These are phyloP conservation scores for Hyaloscypha variabilis DNA, from an alignment of 495 filamentous ascomycete species.

Conservation along the genomic window DNA sequence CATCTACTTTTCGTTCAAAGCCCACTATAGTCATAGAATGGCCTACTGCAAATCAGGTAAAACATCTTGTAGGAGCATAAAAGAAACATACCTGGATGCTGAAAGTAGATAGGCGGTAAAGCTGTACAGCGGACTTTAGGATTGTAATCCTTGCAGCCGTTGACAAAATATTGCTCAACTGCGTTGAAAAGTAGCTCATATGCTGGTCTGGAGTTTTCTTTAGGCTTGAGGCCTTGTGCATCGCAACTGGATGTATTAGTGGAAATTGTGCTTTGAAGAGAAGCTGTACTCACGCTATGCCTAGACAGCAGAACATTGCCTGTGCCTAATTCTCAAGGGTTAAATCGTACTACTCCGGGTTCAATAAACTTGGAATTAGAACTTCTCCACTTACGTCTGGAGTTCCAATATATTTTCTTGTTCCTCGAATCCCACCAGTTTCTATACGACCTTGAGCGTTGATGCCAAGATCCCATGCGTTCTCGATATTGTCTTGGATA, in stretches of 20 bases:
- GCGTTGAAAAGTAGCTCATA: slow-evolving; percentile 56
- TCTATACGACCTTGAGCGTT: slow-evolving; percentile 73
- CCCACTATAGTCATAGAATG: slow-evolving; percentile 95
- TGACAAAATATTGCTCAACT: slow-evolving; percentile 75
- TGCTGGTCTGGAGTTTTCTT: slow-evolving; percentile 16
- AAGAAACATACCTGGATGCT: slow-evolving; percentile 67
- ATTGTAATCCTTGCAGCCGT: slow-evolving; percentile 39
- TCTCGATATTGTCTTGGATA: slow-evolving; percentile 87
- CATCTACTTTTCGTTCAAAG: slow-evolving; percentile 69
- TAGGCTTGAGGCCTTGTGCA: slow-evolving; percentile 48
- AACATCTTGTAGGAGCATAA: background rate
- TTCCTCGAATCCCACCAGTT: slow-evolving; percentile 85
- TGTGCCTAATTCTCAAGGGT: slow-evolving; percentile 59
- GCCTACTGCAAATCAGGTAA: slow-evolving; percentile 45
- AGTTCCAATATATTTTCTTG: slow-evolving; percentile 95
- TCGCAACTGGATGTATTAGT: slow-evolving; percentile 46
- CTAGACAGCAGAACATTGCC: slow-evolving; percentile 71
- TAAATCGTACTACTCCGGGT: background rate
- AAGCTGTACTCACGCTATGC: slow-evolving; percentile 58
- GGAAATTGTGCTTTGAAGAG: background rate
- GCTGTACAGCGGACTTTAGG: slow-evolving; percentile 67
- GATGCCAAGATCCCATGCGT: slow-evolving; percentile 87
- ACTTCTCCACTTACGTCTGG: slow-evolving; percentile 65
- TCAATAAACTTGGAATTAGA: background rate
- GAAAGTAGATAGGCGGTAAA: slow-evolving; percentile 86